A percentile compares a stretch with the other conserved stretches of the same genome.
These are phyloP conservation scores for Trametes polyzona DNA, from an alignment of 1,284 basidiomycete genomes.

Conservation along the genomic window DNA sequence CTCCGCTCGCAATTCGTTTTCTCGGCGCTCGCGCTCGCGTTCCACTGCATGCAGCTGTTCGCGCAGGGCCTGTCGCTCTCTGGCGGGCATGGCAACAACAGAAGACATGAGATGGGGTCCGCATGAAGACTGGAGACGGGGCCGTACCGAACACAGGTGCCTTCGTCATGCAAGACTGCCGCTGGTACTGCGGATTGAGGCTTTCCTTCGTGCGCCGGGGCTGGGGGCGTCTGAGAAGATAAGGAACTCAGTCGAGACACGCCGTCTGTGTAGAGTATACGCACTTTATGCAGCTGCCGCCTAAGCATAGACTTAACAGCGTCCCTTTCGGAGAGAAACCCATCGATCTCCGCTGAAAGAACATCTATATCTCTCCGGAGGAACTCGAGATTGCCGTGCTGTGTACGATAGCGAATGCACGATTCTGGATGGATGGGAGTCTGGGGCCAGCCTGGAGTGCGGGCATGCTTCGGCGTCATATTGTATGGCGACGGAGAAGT, in stretches of 20 bases:
- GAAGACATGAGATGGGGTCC: background rate
- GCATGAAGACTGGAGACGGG: background rate
- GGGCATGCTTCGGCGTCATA: constrained; percentile 1
- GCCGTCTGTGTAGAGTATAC: too few species aligned
- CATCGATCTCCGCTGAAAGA: constrained; percentile 40
- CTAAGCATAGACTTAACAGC: constrained; percentile 33
- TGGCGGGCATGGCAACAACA: background rate
- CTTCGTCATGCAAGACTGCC: background rate
- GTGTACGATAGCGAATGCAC: too few species aligned
- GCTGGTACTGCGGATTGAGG: too few species aligned
- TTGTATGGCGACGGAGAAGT: constrained; percentile 11
- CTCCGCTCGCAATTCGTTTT: constrained; percentile 24
- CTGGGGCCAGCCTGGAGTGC: background rate
- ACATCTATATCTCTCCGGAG: constrained; percentile 34
- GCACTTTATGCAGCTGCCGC: constrained; percentile 29
- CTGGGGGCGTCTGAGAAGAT: too few species aligned
- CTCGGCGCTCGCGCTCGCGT: constrained; percentile 14
- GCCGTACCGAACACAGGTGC: constrained; percentile 13
- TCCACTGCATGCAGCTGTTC: constrained; percentile 15
- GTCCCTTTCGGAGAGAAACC: constrained; percentile 42
- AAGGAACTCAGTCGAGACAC: background rate
- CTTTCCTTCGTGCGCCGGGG: too few species aligned
- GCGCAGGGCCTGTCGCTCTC: constrained; percentile 15
- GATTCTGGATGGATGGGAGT: too few species aligned
- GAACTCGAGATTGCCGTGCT: constrained; percentile 37